Evolutionary conservation across 1,284 basidiomycete genomes (phyloP).

Genomic region (Takashimella koratensis): DNA sequence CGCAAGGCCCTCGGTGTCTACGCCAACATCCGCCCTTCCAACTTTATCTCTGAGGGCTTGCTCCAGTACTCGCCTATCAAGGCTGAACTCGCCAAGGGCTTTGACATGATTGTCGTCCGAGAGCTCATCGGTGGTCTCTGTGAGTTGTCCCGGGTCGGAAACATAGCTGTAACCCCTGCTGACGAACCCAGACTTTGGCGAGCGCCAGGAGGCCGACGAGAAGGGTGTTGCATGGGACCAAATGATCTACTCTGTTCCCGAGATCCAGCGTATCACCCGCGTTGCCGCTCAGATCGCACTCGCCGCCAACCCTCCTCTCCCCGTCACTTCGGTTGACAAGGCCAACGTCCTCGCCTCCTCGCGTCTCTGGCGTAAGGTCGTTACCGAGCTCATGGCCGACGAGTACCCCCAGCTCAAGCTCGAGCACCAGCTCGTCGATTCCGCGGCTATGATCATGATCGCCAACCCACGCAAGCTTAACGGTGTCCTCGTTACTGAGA

Average conservation of each 20-base stretch:
- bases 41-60: slow-evolving; percentile 88
- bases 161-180: slow-evolving; percentile 1
- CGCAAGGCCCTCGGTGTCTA: slow-evolving; percentile 92
- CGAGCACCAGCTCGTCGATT: slow-evolving; percentile 91
- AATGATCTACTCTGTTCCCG: slow-evolving; percentile 85
- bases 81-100: slow-evolving; percentile 76
- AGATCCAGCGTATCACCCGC: slow-evolving; percentile 91
- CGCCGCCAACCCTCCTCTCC: slow-evolving; percentile 74
- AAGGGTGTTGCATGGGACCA: slow-evolving; percentile 77
- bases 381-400: slow-evolving; percentile 71
- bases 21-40: slow-evolving; percentile 96
- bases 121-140: slow-evolving; percentile 84
- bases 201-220: slow-evolving; percentile 75
- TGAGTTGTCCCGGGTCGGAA: slow-evolving; percentile 34
- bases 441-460: slow-evolving; percentile 95
- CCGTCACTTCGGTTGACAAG: slow-evolving; percentile 95
- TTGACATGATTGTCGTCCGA: slow-evolving; percentile 89
- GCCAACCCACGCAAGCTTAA: slow-evolving; percentile 90
- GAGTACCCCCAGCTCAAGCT: slow-evolving; percentile 84
- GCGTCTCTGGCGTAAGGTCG: slow-evolving; percentile 88
- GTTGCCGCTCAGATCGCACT: slow-evolving; percentile 93
- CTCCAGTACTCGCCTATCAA: slow-evolving; percentile 90
- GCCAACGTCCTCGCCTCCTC: slow-evolving; percentile 97
- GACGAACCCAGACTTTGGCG: slow-evolving; percentile 72
- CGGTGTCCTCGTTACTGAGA: slow-evolving; percentile 90